Conservation (phyloP, 495 filamentous ascomycete species). For the Niebla homalea region DNA sequence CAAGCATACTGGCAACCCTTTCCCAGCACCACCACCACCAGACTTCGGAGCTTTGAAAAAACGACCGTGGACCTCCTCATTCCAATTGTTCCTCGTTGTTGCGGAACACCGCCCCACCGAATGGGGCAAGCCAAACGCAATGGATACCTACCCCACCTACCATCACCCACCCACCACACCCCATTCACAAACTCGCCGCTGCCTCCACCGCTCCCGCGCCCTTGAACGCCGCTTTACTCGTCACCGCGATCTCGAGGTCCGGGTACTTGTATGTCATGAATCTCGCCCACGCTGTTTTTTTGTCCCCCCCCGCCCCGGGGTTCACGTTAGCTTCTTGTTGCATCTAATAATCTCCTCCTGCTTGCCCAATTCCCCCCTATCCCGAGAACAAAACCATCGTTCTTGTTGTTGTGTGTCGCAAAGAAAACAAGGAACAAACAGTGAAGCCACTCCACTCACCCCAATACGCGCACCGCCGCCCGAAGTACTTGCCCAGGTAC, state of each 20-base stretch:
- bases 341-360: background rate
- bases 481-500: constrained; percentile 85
- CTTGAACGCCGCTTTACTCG: constrained; percentile 44
- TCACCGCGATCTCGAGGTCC: constrained; percentile 43
- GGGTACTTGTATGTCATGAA: constrained; percentile 74
- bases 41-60: no score
- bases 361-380: background rate
- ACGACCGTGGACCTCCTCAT: no score
- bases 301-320: background rate
- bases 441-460: constrained; percentile 41
- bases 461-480: constrained; percentile 91
- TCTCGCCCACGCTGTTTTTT: constrained; percentile 46
- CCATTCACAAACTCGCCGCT: constrained; percentile 51
- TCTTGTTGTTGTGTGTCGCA: no score
- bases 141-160: no score
- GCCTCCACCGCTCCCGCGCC: constrained; percentile 56
- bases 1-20: no score
- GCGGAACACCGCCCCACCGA: no score
- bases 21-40: no score
- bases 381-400: background rate
- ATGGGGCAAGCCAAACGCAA: no score
- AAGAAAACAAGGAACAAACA: background rate
- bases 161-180: background rate
- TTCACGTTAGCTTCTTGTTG: background rate
- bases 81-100: no score